Evolutionary conservation across 1,284 basidiomycete genomes (phyloP), one percentile per base, ranked within the genome.

Genomic region (Boletus smithii): DNA sequence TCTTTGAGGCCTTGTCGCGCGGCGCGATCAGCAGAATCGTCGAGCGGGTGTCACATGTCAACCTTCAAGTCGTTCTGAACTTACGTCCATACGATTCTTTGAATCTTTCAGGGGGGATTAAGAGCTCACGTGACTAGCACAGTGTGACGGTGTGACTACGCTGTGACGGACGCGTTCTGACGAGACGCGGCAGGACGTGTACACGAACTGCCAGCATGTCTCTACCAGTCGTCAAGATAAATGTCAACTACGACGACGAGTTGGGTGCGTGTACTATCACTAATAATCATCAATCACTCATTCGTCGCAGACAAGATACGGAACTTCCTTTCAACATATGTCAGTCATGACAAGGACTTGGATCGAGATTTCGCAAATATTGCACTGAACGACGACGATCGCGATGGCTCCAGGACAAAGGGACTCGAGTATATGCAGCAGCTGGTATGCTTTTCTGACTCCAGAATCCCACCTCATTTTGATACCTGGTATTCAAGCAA

Each of bases 401-500:
- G 67, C 43, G 62, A 67, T n/a, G 60, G 62, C 11, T 59, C 68
- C 8, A 69, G 75, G 54, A 63, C 59, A 49, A 73, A 65, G 52
- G 64, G 74, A 39, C 67, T 84, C 18, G 95, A 97, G 71, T 99
- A 99, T 68, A 88, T 94, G 80, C 76, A 80, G 44, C 89, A 95
- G 63, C 74, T 99, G 67, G 91, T 94, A 67, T 65, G 85, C 66
- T 49, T 58, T 39, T 33, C 39, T 32, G 44, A 36, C 33, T 36
- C 42, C 42, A 62, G 63, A 57, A 55, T 60, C 16, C 43, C 61
- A 63, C 63, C 59, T 60, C 48, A 53, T 62, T 56, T 54, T 67
- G 50, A 63, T 45, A 26, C 18, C 42, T 48, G 54, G 53, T 53
- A 18, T 46, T 51, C 40, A 56, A 94, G 89, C 90, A 95, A 87